Evolutionary conservation across 2,329 filamentous ascomycete genomes (phyloP), one percentile per base, ranked within the genome.

Genomic region (Raffaelea arxii): DNA sequence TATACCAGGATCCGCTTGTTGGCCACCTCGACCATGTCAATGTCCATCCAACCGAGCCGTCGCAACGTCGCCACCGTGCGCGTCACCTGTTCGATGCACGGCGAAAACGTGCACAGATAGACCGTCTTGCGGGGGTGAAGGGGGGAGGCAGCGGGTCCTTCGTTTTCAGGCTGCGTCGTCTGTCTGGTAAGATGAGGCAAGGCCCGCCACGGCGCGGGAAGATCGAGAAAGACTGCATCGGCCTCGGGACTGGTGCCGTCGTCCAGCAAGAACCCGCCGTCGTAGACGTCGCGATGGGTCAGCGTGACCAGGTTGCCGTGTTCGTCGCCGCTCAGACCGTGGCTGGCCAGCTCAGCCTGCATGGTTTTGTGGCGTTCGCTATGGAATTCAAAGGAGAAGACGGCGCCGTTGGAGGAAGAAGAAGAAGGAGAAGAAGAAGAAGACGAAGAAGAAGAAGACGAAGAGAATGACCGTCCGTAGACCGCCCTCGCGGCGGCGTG

Each of bases 71-170:
- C 83, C 46, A 95, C 82, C 0, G 92, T 97, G 47, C 82, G 79
- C 45, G 85, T 88, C 21, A 94, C 91, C 68, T 98, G 92, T 65
- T 98, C 92, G 54, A 98, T 94, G 64, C 92, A 98, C 0, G 92
- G 92, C 2, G 86, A 94, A 67, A 98, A 98, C 1, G 89, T 94
- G 69, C 92, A 98, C 46, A 98, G 76, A 59, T 92, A 76, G 2
- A 83, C 78, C 5, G 84, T 75, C 37, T 77, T 74, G n/a, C 74
- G 72, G 0, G 86, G 80, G 54, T 92, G 82, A 11, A 97, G 72
- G 1, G 78, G 73, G 1, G 78, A 82, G 51, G 43, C 14, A 40
- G 54, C 5, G 27, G 27, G 56, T 48, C 11, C 46, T 39, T 14
- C 37, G 14, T 6, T 43, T 21, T 41, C 51, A 46, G 25, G 55